Evolutionary conservation across 2,329 filamentous ascomycete species (phyloP).

Genomic region (Fusarium beomiforme): DNA sequence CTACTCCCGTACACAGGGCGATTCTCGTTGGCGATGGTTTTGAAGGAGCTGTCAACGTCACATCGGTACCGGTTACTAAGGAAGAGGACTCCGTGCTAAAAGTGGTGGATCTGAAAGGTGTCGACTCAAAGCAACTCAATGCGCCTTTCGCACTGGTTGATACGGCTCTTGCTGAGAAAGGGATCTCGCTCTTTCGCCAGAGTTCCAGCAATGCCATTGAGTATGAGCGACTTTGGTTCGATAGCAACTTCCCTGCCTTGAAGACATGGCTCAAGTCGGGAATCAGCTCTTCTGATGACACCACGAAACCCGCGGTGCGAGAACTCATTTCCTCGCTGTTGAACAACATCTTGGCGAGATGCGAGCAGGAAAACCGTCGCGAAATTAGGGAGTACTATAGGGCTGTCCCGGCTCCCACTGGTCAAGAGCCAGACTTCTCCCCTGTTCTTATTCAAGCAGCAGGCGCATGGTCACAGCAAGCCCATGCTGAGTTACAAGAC

Average conservation of each 20-base stretch:
- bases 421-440: slow-evolving; percentile 50
- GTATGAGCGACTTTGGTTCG: slow-evolving; percentile 79
- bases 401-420: not conserved
- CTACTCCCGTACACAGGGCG: slow-evolving; percentile 85
- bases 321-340: slow-evolving; percentile 75
- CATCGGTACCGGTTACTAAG: slow-evolving; percentile 54
- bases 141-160: slow-evolving; percentile 69
- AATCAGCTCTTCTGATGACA: slow-evolving; percentile 51
- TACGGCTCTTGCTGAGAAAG: slow-evolving; percentile 67
- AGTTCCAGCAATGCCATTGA: slow-evolving; percentile 74
- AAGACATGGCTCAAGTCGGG: slow-evolving; percentile 71
- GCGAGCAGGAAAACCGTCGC: slow-evolving; percentile 55
- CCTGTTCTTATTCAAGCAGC: slow-evolving; percentile 67
- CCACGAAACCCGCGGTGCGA: slow-evolving; percentile 73
- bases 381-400: slow-evolving; percentile 53
- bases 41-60: slow-evolving; percentile 68
- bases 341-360: slow-evolving; percentile 59
- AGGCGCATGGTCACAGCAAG: slow-evolving; percentile 78
- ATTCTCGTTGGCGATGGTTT: slow-evolving; percentile 80
- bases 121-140: slow-evolving; percentile 49
- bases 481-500: slow-evolving; percentile 84
- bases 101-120: slow-evolving; percentile 67
- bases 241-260: slow-evolving; percentile 74
- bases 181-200: slow-evolving; percentile 73
- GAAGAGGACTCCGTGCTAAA: slow-evolving; percentile 57